Evolutionary conservation across 148 eudicot species (phyloP).

Genomic region (Spergularia bocconei): DNA sequence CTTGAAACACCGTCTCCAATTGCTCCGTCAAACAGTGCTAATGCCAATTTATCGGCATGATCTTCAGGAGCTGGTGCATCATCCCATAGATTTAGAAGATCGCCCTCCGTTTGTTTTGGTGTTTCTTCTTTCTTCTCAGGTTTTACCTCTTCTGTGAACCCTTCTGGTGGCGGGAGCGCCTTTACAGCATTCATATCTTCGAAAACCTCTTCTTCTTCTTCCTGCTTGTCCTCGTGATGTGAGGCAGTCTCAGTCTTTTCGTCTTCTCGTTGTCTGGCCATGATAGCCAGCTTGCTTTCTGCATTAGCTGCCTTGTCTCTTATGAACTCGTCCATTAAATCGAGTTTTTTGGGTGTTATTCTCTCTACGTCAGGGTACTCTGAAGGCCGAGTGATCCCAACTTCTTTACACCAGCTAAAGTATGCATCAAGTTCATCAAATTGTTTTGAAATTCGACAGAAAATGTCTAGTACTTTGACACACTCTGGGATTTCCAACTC

Average conservation of each 20-base stretch:
- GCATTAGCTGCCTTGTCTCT: constrained; percentile 39
- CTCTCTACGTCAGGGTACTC: constrained; percentile 76
- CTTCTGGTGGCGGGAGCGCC: constrained; percentile 68
- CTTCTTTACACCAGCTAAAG: constrained; percentile 59
- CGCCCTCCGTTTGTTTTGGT: constrained; percentile 37
- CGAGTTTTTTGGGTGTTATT: constrained; percentile 62
- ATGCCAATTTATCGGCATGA: constrained; percentile 53
- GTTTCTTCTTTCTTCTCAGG: constrained; percentile 17
- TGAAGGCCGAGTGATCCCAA: constrained; percentile 53
- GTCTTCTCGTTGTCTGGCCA: constrained; percentile 19
- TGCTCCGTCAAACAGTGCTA: constrained; percentile 61
- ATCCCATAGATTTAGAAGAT: constrained; percentile 54
- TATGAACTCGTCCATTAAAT: constrained; percentile 72
- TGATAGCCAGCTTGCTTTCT: constrained; percentile 17
- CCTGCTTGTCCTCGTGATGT: constrained; percentile 22
- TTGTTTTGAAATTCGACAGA: constrained; percentile 60
- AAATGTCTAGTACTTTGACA: constrained; percentile 49
- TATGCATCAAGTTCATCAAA: constrained; percentile 69
- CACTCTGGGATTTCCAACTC: constrained; percentile 53
- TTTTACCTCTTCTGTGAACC: constrained; percentile 26
- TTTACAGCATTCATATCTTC: constrained; percentile 63
- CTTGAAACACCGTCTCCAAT: background rate
- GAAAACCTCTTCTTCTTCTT: constrained; percentile 31
- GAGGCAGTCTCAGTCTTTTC: constrained; percentile 23
- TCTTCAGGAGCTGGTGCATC: constrained; percentile 46